These are phyloP conservation scores for Apiospora saccharicola DNA, from an alignment of 2,329 filamentous ascomycete species.

Conservation along the genomic window DNA sequence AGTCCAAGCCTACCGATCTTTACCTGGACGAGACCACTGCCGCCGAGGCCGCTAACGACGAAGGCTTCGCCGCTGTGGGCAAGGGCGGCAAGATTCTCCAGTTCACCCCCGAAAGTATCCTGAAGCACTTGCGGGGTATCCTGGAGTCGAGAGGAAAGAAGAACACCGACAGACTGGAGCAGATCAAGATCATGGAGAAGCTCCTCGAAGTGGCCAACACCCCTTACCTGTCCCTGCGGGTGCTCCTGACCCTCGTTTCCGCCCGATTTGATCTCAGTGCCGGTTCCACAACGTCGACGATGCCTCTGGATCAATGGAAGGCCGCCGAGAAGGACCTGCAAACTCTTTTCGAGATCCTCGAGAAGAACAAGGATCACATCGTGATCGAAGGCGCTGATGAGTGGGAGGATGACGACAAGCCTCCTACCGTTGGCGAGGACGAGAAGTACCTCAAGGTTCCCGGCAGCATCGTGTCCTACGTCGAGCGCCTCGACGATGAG, in stretches of 20 bases:
- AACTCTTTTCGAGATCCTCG: slow-evolving; percentile 78
- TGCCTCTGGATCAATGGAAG: slow-evolving; percentile 98
- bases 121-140: slow-evolving; percentile 94
- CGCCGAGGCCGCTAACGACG: slow-evolving; percentile 67
- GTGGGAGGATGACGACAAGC: slow-evolving; percentile 99
- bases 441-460: slow-evolving; percentile 90
- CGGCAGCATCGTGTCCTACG: slow-evolving; percentile 91
- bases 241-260: slow-evolving; percentile 89
- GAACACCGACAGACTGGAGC: slow-evolving; percentile 94
- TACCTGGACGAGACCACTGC: slow-evolving; percentile 49
- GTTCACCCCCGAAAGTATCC: slow-evolving; percentile 96
- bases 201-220: slow-evolving; percentile 86
- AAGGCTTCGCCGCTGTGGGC: slow-evolving; percentile 88
- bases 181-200: slow-evolving; percentile 98
- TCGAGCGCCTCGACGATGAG: slow-evolving; percentile 96
- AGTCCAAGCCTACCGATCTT: slow-evolving; percentile 57
- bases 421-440: slow-evolving; percentile 73
- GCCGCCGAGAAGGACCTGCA: slow-evolving; percentile 86
- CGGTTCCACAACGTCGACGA: slow-evolving; percentile 72
- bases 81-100: slow-evolving; percentile 87
- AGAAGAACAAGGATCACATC: slow-evolving; percentile 80
- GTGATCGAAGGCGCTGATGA: slow-evolving; percentile 94
- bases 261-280: slow-evolving; percentile 93
- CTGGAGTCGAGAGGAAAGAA: slow-evolving; percentile 98
- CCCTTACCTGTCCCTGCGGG: slow-evolving; percentile 93